Base-by-base conservation (phyloP, 192 early-diverging fungal genomes). In the Funneliformis mosseae region DNA sequence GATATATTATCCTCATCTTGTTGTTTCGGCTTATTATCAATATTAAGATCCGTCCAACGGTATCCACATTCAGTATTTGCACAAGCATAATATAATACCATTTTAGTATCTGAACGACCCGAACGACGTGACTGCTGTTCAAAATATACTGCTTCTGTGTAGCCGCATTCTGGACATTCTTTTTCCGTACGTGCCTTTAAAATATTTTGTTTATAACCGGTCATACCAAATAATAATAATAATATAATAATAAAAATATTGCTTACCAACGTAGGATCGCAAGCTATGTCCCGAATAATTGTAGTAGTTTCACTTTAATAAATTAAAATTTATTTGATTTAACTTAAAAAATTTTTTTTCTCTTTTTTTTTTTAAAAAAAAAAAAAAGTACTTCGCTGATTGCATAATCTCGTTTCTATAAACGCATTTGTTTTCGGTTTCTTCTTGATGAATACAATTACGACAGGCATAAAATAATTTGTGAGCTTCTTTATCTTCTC, bases 21-120 rank as follows among this genome's bases (percentile, higher is more conserved):
- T 67, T 14, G 33, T 16, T 27, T 18, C 14, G 28, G 4, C 25
- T 67, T 67, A 16, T 67, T 33, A 38, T 67, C 33, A 33, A 33
- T 3, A 38, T 41, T n/a, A 42, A n/a, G 42, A 33, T 70, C 68
- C 21, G 77, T 79, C 94, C 94, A 95, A 74, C 93, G 91, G 84
- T 94, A 89, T 59, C 90, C 88, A 79, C 94, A 94, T 8, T 82
- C 82, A 67, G 78, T 81, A 84, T 91, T 91, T 74, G 89, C 88
- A 80, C 94, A 95, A 12, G 93, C 93, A 74, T 94, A 95, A 82
- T 92, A 95, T 25, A 95, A 81, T 25, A 90, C 92, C 94, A 95
- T 94, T 28, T 91, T 92, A 4, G 91, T 89, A 41, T 95, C 93
- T 42, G 39, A 18, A 45, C 74, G 74, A 38, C 77, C 93, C 21